A percentile compares a stretch with the other conserved stretches of the same genome.
These are phyloP conservation scores for Chalciporus piperatus DNA, from an alignment of 768 basidiomycete genomes.

Conservation along the genomic window DNA sequence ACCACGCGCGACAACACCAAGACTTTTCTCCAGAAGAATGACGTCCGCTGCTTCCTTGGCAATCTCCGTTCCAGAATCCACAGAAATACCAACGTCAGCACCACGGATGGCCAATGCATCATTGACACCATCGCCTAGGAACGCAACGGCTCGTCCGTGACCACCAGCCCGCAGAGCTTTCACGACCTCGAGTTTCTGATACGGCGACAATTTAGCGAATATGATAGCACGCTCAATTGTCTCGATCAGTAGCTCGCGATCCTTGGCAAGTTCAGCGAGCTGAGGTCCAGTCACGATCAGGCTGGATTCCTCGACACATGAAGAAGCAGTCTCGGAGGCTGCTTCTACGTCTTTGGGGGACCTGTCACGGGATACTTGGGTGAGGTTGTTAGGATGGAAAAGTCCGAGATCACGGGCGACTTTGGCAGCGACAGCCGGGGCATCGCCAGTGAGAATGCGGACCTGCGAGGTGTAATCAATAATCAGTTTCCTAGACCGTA, in stretches of 20 bases:
- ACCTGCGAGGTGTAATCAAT: conserved; percentile 17
- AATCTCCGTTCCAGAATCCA: conserved; percentile 34
- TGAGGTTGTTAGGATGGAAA: conserved; percentile 21
- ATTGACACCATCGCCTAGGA: conserved; percentile 32
- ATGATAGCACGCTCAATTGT: conserved; percentile 31
- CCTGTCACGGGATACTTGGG: background rate
- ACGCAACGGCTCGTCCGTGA: conserved; percentile 29
- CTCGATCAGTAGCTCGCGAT: conserved; percentile 22
- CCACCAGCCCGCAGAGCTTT: conserved; percentile 27
- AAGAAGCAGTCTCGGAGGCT: conserved; percentile 1
- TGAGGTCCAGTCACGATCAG: conserved; percentile 30
- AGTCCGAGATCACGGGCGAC: conserved; percentile 37
- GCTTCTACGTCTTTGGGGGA: conserved; percentile 28
- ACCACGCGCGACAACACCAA: conserved; percentile 32
- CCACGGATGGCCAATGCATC: conserved; percentile 32
- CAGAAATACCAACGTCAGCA: conserved; percentile 33
- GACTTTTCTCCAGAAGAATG: conserved; percentile 36
- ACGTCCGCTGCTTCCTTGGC: conserved; percentile 39
- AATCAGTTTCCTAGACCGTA: conserved; percentile 2
- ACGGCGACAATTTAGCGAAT: conserved; percentile 32
- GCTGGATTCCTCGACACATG: conserved; percentile 18
- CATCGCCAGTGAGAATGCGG: conserved; percentile 37
- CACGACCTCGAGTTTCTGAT: conserved; percentile 33
- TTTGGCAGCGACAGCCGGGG: conserved; percentile 35
- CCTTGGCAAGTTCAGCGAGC: conserved; percentile 28